Evolutionary conservation across 1,284 basidiomycete species (phyloP).

Genomic region (Mycena sp.): DNA sequence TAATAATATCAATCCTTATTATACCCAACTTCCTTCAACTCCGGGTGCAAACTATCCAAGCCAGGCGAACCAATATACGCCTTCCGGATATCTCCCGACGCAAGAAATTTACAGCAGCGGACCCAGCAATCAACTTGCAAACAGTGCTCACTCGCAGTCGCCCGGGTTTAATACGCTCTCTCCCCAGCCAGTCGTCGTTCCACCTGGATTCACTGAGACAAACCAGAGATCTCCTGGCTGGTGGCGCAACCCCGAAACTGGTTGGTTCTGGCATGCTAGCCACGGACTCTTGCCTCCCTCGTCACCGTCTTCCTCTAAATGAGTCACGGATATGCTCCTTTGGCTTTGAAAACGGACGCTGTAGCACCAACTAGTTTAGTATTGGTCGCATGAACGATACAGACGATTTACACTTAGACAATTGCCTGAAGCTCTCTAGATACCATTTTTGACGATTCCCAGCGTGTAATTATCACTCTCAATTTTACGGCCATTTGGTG

Average conservation of each 20-base stretch:
- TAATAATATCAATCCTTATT: constrained; percentile 13
- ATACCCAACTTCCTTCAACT: not conserved
- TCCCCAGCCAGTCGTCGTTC: constrained; percentile 16
- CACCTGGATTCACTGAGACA: constrained; percentile 22
- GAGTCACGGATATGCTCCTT: too few relatives aligned
- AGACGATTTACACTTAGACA: too few relatives aligned
- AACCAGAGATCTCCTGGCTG: constrained; percentile 6
- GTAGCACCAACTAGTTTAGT: too few relatives aligned
- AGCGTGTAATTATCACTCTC: too few relatives aligned
- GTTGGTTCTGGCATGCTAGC: constrained; percentile 24
- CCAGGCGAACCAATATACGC: not conserved
- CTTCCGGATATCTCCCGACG: constrained; percentile 6
- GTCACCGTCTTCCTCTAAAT: too few relatives aligned
- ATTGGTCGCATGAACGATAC: too few relatives aligned
- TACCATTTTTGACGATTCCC: too few relatives aligned
- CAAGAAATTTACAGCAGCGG: too few relatives aligned
- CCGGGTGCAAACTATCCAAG: not conserved
- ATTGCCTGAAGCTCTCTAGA: too few relatives aligned
- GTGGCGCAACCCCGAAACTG: constrained; percentile 23
- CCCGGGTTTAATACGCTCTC: constrained; percentile 1
- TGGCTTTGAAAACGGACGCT: too few relatives aligned
- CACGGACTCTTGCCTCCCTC: constrained; percentile 15
- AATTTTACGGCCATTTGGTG: too few relatives aligned
- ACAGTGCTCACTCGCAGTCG: not conserved
- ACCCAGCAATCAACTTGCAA: not conserved